phyloP scores from a whole-genome alignment of 495 filamentous ascomycete genomes.

The Usnea hakonensis region DNA sequence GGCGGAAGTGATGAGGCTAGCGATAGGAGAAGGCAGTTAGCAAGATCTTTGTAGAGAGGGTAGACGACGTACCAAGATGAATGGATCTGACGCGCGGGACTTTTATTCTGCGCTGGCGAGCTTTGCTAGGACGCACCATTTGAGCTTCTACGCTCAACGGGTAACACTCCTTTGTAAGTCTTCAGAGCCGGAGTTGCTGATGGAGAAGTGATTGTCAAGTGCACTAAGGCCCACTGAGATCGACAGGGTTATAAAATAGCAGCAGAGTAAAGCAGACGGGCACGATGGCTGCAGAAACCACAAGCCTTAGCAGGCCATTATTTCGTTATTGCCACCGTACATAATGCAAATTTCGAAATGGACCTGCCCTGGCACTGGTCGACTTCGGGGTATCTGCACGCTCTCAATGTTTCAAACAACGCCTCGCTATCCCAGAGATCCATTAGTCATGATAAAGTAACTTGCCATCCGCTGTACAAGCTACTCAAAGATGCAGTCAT shows the following conservation, averaged over 20 bases:
- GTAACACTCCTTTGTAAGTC: background rate
- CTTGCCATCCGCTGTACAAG: background rate
- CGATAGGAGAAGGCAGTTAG: background rate
- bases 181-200: background rate
- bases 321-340: background rate
- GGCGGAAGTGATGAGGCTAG: too few species aligned
- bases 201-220: background rate
- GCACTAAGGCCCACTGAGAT: background rate
- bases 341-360: background rate
- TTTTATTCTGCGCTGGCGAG: background rate
- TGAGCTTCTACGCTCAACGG: background rate
- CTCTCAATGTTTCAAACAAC: background rate
- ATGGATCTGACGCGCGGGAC: background rate
- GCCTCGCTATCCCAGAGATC: background rate
- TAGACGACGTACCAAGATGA: background rate
- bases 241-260: background rate
- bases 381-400: background rate
- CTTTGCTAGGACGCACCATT: background rate
- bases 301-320: background rate
- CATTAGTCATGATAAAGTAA: background rate
- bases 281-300: background rate
- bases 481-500: background rate
- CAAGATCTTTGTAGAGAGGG: background rate
- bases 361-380: conserved; percentile 10
- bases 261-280: background rate